Conservation (phyloP, 129 eudicot species). For the Helianthus tuberosus region DNA sequence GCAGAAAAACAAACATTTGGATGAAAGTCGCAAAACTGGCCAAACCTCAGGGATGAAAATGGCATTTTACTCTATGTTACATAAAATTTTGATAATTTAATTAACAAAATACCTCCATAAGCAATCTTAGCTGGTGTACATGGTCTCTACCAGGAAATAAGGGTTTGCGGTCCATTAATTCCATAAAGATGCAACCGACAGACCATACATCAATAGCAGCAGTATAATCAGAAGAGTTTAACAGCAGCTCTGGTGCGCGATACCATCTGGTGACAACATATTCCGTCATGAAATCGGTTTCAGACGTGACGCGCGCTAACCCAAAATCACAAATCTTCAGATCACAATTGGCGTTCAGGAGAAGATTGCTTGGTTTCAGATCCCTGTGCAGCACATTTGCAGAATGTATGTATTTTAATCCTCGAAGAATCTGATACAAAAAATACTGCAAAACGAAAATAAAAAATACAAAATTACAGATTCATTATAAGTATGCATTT, state of each 20-base stretch:
- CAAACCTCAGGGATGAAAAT: no score
- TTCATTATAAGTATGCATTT: not conserved
- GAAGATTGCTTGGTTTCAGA: conserved; percentile 92
- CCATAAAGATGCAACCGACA: conserved; percentile 96
- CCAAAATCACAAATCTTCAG: conserved; percentile 92
- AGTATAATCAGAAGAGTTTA: conserved; percentile 81
- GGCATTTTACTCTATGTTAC: not conserved
- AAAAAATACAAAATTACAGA: not conserved
- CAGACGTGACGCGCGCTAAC: conserved; percentile 90
- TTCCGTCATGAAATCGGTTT: conserved; percentile 87
- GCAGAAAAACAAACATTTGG: not conserved
- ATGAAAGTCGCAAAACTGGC: no score
- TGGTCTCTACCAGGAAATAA: conserved; percentile 91
- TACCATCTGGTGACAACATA: conserved; percentile 96
- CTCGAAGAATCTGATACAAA: conserved; percentile 91
- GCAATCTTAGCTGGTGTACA: conserved; percentile 81
- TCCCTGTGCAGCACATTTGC: conserved; percentile 93
- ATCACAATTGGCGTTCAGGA: conserved; percentile 88
- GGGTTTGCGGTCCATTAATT: conserved; percentile 84
- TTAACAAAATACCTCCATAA: conserved; percentile 67
- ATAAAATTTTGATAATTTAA: not conserved
- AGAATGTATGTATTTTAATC: conserved; percentile 89
- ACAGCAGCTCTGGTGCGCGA: conserved; percentile 84
- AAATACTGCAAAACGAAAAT: conserved; percentile 68
- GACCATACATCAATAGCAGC: conserved; percentile 97